Conservation (phyloP, 345 rosid species). For the Melastoma malabathricum region DNA sequence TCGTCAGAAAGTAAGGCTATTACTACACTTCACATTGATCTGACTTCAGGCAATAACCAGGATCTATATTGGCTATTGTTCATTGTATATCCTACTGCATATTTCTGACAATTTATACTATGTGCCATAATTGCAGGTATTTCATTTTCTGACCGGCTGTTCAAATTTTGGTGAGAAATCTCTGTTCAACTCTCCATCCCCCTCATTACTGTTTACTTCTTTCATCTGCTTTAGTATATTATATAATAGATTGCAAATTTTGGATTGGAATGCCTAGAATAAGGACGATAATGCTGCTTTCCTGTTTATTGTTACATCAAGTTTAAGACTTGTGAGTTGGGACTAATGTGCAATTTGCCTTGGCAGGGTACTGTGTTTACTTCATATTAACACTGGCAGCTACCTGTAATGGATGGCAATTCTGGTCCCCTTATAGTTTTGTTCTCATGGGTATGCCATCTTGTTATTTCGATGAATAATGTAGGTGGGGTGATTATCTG, state of each 20-base stretch:
- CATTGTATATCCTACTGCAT: background rate
- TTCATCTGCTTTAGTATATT: background rate
- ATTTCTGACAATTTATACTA: background rate
- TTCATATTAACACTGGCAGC: slow-evolving; percentile 33
- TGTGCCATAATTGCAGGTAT: slow-evolving; percentile 33
- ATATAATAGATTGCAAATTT: background rate
- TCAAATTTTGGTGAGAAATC: slow-evolving; percentile 35
- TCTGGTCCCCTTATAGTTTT: slow-evolving; percentile 58
- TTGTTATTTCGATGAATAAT: background rate
- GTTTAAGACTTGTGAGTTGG: background rate
- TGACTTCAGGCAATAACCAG: background rate
- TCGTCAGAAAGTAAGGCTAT: slow-evolving; percentile 42
- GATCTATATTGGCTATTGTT: slow-evolving; percentile 1
- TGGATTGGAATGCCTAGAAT: background rate
- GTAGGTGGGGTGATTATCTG: background rate
- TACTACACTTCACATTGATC: background rate
- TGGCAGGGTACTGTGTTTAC: slow-evolving; percentile 44
- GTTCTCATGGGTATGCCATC: slow-evolving; percentile 44
- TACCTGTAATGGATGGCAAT: slow-evolving; percentile 35
- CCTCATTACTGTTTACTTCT: background rate
- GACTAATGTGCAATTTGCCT: background rate
- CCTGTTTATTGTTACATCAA: background rate
- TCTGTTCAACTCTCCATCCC: slow-evolving; percentile 4
- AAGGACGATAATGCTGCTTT: background rate
- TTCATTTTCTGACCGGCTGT: slow-evolving; percentile 47